Evolutionary conservation across 768 basidiomycete species (phyloP).

Genomic region (Tulasnella sp.): DNA sequence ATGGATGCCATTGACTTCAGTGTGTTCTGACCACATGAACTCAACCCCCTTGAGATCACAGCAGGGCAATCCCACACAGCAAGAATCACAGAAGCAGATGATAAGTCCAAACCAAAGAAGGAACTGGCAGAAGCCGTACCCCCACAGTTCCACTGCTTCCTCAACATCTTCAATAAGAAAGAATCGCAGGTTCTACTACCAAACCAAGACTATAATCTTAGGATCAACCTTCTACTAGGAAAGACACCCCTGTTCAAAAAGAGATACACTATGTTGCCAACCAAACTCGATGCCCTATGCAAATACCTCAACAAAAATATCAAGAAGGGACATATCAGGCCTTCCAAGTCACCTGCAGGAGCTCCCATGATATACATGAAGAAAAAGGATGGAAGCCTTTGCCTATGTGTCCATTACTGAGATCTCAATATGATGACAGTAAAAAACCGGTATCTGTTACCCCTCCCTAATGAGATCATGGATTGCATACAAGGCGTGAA

Average conservation of each 20-base stretch:
- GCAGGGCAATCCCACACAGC: conserved; percentile 5
- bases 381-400: conserved; percentile 20
- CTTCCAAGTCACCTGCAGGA: conserved; percentile 18
- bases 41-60: no score
- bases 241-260: not conserved
- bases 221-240: not conserved
- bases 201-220: not conserved
- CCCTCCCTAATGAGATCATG: conserved; percentile 17
- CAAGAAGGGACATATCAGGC: conserved; percentile 18
- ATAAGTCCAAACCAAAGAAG: not conserved
- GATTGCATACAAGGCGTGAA: conserved; percentile 16
- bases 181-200: not conserved
- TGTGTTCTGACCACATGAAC: no score
- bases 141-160: conserved; percentile 1
- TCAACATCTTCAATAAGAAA: not conserved
- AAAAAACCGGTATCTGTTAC: conserved; percentile 19
- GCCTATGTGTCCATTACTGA: conserved; percentile 20
- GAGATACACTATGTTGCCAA: not conserved
- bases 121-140: not conserved
- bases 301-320: conserved; percentile 22
- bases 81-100: conserved; percentile 7
- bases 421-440: conserved; percentile 18
- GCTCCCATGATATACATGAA: conserved; percentile 23
- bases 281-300: not conserved
- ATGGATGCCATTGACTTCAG: no score